These are phyloP conservation scores for Fusarium pseudocircinatum DNA, from an alignment of 2,329 filamentous ascomycete species.

Conservation along the genomic window DNA sequence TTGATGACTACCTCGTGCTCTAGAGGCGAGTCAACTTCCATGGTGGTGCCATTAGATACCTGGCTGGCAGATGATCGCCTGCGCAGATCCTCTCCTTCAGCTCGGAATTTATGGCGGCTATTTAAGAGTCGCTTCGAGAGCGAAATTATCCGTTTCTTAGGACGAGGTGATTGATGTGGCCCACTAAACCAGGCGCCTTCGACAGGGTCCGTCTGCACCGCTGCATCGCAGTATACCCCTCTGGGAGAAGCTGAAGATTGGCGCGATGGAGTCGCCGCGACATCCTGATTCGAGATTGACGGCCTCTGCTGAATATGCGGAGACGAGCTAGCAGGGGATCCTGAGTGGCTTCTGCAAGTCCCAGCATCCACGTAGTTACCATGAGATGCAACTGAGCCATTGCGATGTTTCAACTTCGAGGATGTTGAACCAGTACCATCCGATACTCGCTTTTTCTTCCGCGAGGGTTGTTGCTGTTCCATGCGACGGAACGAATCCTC, in stretches of 20 bases:
- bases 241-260: conserved; percentile 52
- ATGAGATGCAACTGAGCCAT: conserved; percentile 49
- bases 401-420: conserved; percentile 53
- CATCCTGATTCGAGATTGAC: conserved; percentile 43
- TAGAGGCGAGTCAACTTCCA: conserved; percentile 53
- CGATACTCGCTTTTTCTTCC: conserved; percentile 71
- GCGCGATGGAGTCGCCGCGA: conserved; percentile 46
- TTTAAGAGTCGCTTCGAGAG: conserved; percentile 64
- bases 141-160: conserved; percentile 61
- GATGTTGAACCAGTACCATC: conserved; percentile 56
- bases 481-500: conserved; percentile 71
- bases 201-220: conserved; percentile 65
- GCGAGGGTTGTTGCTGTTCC: conserved; percentile 65
- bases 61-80: conserved; percentile 36
- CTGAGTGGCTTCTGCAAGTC: conserved; percentile 64
- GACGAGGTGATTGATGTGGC: conserved; percentile 47
- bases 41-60: conserved; percentile 46
- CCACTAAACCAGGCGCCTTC: conserved; percentile 63
- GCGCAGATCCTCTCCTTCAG: conserved; percentile 52
- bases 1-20: conserved; percentile 43
- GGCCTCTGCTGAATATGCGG: conserved; percentile 48
- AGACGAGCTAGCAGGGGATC: conserved; percentile 59
- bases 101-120: conserved; percentile 55
- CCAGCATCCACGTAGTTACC: conserved; percentile 62
- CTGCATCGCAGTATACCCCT: conserved; percentile 60